Conservation (phyloP, 1,284 basidiomycete genomes). For the Rhodofomes roseus region DNA sequence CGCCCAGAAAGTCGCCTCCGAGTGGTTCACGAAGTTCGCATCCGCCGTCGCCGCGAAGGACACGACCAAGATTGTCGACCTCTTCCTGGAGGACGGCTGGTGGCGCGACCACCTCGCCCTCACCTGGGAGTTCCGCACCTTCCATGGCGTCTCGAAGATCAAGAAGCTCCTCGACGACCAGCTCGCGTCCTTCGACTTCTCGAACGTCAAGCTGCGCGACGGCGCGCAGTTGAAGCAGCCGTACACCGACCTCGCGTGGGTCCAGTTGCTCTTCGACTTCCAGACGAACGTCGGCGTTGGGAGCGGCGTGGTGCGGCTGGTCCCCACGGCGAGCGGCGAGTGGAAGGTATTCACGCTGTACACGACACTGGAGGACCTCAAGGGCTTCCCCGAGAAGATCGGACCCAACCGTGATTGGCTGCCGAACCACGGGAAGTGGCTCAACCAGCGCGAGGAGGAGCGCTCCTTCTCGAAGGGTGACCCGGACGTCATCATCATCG, state of each 20-base stretch:
- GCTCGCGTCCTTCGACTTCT: conserved; percentile 33
- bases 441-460: conserved; percentile 31
- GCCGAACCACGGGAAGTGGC: conserved; percentile 33
- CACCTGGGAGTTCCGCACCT: conserved; percentile 60
- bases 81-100: conserved; percentile 41
- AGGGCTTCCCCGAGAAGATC: conserved; percentile 39
- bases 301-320: conserved; percentile 46
- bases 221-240: conserved; percentile 33
- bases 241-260: conserved; percentile 51
- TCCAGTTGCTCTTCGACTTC: conserved; percentile 50
- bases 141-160: conserved; percentile 40
- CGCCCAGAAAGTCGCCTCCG: conserved; percentile 29
- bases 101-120: conserved; percentile 56
- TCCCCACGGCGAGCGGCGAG: conserved; percentile 37
- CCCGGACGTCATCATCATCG: conserved; percentile 47
- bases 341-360: conserved; percentile 55
- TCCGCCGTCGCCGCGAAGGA: conserved; percentile 30
- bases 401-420: conserved; percentile 29
- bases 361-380: conserved; percentile 52
- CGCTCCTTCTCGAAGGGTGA: conserved; percentile 29
- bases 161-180: conserved; percentile 39
- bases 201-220: conserved; percentile 34
- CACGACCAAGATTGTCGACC: conserved; percentile 27
- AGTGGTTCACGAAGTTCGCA: conserved; percentile 45
- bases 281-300: conserved; percentile 43